Evolutionary conservation across 352 stramenopile species (phyloP).

Genomic region (Globisporangium nodosum): DNA sequence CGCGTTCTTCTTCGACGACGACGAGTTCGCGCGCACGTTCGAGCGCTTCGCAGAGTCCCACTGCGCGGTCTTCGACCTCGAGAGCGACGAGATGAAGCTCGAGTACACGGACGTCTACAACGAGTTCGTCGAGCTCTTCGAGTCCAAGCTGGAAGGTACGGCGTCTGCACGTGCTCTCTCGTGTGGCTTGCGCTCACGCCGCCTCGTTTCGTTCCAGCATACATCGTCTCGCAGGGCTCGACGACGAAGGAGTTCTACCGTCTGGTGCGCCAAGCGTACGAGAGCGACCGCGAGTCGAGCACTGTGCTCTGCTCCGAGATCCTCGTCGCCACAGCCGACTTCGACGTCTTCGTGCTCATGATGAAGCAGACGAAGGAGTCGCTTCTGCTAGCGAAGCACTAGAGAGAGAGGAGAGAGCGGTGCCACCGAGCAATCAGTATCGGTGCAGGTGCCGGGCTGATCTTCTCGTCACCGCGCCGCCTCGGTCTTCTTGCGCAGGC

Average conservation of each 20-base stretch:
- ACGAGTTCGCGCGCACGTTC: slow-evolving; percentile 69
- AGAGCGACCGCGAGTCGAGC: slow-evolving; percentile 49
- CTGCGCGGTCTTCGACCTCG: slow-evolving; percentile 58
- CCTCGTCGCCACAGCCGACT: slow-evolving; percentile 69
- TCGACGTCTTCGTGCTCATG: slow-evolving; percentile 80
- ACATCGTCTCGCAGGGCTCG: slow-evolving; percentile 49
- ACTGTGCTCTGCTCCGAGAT: slow-evolving; percentile 72
- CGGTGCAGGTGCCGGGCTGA: too few species aligned
- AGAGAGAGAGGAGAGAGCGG: not conserved
- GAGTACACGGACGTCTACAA: slow-evolving; percentile 85
- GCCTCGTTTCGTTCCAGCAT: slow-evolving; percentile 23
- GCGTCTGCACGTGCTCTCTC: not conserved
- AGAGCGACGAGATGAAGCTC: slow-evolving; percentile 77
- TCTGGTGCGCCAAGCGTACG: slow-evolving; percentile 46
- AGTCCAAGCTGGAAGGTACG: slow-evolving; percentile 74
- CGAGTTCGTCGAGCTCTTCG: slow-evolving; percentile 65
- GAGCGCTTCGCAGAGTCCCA: slow-evolving; percentile 61
- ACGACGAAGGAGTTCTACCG: slow-evolving; percentile 68
- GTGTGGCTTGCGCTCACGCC: not conserved
- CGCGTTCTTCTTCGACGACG: slow-evolving; percentile 75
- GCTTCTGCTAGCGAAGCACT: slow-evolving; percentile 45
- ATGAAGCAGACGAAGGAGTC: slow-evolving; percentile 80
- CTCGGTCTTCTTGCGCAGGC: slow-evolving; percentile 59
- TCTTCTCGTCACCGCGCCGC: slow-evolving; percentile 23
- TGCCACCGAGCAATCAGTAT: too few species aligned